Conservation (phyloP, 192 early-diverging fungal genomes). For the Tieghemiomyces parasiticus region DNA sequence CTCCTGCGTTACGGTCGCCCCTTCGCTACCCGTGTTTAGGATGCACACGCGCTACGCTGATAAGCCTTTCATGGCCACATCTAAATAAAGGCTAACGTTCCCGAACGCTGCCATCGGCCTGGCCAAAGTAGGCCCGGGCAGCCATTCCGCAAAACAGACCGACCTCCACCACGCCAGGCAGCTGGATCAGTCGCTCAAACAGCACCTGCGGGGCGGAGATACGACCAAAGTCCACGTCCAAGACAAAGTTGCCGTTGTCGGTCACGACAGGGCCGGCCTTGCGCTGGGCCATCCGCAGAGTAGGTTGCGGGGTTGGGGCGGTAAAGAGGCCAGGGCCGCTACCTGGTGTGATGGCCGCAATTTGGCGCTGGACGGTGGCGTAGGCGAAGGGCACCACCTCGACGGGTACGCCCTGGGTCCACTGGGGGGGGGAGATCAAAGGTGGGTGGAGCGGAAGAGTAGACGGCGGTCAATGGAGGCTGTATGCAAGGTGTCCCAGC, state of each 20-base stretch:
- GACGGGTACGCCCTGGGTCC: slow-evolving; percentile 79
- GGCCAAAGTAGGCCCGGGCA: slow-evolving; percentile 69
- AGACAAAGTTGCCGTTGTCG: slow-evolving; percentile 85
- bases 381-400: slow-evolving; percentile 82
- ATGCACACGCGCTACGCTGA: no score
- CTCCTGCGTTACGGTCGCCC: no score
- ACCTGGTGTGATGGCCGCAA: slow-evolving; percentile 23
- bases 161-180: slow-evolving; percentile 85
- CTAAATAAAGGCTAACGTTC: neutral
- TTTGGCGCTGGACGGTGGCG: slow-evolving; percentile 36
- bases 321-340: slow-evolving; percentile 12
- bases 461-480: no score
- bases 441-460: neutral
- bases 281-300: slow-evolving; percentile 63
- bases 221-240: slow-evolving; percentile 70
- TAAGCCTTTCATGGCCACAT: no score
- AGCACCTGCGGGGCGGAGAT: slow-evolving; percentile 47
- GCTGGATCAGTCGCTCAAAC: slow-evolving; percentile 39
- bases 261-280: slow-evolving; percentile 93
- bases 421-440: slow-evolving; percentile 27
- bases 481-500: no score
- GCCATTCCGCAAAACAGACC: slow-evolving; percentile 86
- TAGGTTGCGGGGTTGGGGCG: slow-evolving; percentile 29
- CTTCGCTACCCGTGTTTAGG: no score
- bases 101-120: slow-evolving; percentile 45